These are phyloP conservation scores for Malassezia arunalokei DNA, from an alignment of 1,284 basidiomycete species.

Conservation along the genomic window DNA sequence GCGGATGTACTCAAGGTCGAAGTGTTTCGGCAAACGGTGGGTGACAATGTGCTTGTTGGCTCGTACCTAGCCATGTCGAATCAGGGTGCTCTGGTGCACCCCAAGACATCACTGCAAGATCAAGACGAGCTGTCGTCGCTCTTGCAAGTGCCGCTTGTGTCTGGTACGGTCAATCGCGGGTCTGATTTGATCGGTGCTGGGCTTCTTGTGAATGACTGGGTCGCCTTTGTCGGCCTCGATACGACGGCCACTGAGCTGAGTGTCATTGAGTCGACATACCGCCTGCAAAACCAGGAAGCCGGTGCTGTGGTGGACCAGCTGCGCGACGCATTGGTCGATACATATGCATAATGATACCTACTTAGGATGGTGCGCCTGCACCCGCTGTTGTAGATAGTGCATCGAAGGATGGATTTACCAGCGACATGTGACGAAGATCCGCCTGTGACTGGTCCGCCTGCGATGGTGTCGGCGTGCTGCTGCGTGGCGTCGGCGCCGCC, in stretches of 20 bases:
- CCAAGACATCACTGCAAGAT: slow-evolving; percentile 89
- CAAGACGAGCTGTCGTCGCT: slow-evolving; percentile 93
- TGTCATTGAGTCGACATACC: slow-evolving; percentile 95
- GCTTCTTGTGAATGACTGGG: slow-evolving; percentile 97
- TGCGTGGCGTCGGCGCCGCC: slow-evolving; percentile 1
- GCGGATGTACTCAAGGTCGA: slow-evolving; percentile 98
- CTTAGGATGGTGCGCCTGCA: not conserved
- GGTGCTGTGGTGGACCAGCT: slow-evolving; percentile 38
- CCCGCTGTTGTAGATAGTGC: not conserved
- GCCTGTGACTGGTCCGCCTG: slow-evolving; percentile 3
- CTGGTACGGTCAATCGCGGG: slow-evolving; percentile 94
- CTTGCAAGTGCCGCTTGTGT: slow-evolving; percentile 86
- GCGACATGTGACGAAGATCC: slow-evolving; percentile 5
- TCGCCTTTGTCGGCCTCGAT: slow-evolving; percentile 58
- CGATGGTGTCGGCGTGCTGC: not conserved
- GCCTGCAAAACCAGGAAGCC: slow-evolving; percentile 24
- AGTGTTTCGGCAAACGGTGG: slow-evolving; percentile 94
- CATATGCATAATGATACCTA: slow-evolving; percentile 30
- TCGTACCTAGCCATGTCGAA: slow-evolving; percentile 89
- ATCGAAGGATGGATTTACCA: slow-evolving; percentile 7
- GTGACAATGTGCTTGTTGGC: slow-evolving; percentile 85
- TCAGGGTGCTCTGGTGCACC: slow-evolving; percentile 92
- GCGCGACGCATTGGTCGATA: slow-evolving; percentile 41
- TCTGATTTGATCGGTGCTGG: slow-evolving; percentile 96
- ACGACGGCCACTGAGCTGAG: slow-evolving; percentile 92